A percentile compares a stretch with the other conserved stretches of the same genome.
Conservation (phyloP, 1,284 basidiomycete species). For the Melampsora larici-populina region DNA sequence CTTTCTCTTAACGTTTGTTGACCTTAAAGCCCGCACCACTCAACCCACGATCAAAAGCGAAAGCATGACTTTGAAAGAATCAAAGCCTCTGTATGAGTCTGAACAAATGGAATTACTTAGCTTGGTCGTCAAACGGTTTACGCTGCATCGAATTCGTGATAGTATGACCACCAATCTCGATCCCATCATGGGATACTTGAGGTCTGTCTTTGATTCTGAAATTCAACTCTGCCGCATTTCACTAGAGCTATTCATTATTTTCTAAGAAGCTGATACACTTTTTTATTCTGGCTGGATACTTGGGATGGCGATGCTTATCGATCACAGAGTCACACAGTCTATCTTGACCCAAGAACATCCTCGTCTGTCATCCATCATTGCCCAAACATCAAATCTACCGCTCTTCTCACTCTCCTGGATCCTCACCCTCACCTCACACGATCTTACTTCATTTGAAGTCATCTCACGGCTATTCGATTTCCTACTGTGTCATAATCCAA, state of each 20-base stretch:
- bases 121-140: conserved; percentile 24
- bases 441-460: conserved; percentile 45
- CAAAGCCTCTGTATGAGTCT: conserved; percentile 36
- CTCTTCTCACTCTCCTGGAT: conserved; percentile 52
- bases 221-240: not conserved
- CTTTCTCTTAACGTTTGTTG: conserved; percentile 46
- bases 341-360: conserved; percentile 14
- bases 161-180: conserved; percentile 49
- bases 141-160: conserved; percentile 48
- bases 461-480: conserved; percentile 51
- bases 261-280: not conserved
- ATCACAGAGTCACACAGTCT: conserved; percentile 18
- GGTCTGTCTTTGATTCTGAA: conserved; percentile 40
- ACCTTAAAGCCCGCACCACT: not conserved
- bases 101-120: conserved; percentile 47
- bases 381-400: conserved; percentile 46
- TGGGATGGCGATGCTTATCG: not conserved
- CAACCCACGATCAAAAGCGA: not conserved
- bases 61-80: conserved; percentile 44
- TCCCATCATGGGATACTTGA: conserved; percentile 51
- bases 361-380: conserved; percentile 7
- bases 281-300: not conserved
- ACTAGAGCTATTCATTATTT: not conserved
- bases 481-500: conserved; percentile 49
- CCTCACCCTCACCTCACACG: conserved; percentile 51